Evolutionary conservation across 2,329 filamentous ascomycete genomes (phyloP).

Genomic region (Metarhizium guizhouense): DNA sequence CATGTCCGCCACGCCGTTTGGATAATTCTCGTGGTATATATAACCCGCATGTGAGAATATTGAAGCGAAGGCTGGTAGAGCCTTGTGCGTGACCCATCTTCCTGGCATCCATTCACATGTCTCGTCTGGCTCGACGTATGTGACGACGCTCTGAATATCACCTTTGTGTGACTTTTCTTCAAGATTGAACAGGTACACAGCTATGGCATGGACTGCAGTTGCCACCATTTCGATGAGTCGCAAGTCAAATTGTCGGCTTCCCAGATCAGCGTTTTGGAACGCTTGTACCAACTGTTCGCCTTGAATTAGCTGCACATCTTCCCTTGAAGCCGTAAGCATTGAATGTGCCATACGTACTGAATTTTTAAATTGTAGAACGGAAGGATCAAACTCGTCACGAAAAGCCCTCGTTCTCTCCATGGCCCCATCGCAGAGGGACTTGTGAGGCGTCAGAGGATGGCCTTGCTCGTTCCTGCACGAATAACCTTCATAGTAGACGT

Average conservation of each 20-base stretch:
- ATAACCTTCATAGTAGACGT: background rate
- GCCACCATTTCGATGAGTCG: background rate
- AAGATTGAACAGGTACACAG: background rate
- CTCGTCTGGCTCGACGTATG: background rate
- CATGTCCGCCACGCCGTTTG: slow-evolving; percentile 12
- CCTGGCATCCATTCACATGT: background rate
- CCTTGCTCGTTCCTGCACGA: background rate
- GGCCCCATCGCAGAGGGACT: background rate
- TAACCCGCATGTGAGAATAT: background rate
- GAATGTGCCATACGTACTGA: background rate
- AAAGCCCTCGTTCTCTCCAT: background rate
- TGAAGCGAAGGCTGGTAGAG: background rate
- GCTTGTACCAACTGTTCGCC: background rate
- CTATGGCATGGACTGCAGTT: background rate
- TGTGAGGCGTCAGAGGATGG: background rate
- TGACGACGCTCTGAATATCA: background rate
- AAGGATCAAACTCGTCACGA: background rate
- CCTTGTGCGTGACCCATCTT: background rate
- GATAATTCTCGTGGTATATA: slow-evolving; percentile 17
- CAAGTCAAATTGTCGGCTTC: background rate
- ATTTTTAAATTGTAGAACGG: background rate
- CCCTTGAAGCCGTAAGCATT: too few relatives aligned
- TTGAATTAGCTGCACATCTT: too few relatives aligned
- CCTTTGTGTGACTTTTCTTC: background rate
- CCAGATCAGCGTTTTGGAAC: background rate